phyloP scores from a whole-genome alignment of 805 yeast species.

The Saccharomyces paradoxus region DNA sequence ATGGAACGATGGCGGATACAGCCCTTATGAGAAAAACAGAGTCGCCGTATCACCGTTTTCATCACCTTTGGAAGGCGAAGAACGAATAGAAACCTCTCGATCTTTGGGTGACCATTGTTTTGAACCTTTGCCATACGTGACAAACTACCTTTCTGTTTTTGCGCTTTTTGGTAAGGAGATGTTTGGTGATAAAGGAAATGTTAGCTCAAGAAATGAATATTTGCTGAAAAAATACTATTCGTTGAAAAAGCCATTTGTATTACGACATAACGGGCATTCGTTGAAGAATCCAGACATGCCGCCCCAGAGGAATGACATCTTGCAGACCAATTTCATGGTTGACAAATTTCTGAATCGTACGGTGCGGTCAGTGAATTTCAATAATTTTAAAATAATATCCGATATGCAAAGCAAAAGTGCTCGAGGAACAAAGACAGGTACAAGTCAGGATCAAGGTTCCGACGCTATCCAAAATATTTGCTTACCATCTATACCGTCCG shows the following conservation, averaged over 20 bases:
- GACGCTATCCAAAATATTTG: neutral
- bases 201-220: constrained; percentile 6
- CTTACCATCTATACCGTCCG: constrained; percentile 3
- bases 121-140: constrained; percentile 8
- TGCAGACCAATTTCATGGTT: neutral
- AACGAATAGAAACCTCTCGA: neutral
- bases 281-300: neutral
- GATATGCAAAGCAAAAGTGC: neutral
- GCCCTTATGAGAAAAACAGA: neutral
- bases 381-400: neutral
- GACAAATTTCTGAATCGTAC: neutral
- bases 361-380: neutral
- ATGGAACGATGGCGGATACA: neutral
- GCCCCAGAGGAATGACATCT: neutral
- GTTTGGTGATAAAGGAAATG: constrained; percentile 1
- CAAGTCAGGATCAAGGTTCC: neutral
- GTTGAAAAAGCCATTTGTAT: constrained; percentile 6
- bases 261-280: neutral
- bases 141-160: constrained; percentile 11
- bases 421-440: neutral
- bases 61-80: neutral
- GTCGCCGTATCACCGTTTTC: neutral
- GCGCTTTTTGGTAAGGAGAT: constrained; percentile 1
- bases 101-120: neutral
- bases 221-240: constrained; percentile 10